These are phyloP conservation scores for Metschnikowia baotianmanensis DNA, from an alignment of 805 yeast species.

Conservation along the genomic window DNA sequence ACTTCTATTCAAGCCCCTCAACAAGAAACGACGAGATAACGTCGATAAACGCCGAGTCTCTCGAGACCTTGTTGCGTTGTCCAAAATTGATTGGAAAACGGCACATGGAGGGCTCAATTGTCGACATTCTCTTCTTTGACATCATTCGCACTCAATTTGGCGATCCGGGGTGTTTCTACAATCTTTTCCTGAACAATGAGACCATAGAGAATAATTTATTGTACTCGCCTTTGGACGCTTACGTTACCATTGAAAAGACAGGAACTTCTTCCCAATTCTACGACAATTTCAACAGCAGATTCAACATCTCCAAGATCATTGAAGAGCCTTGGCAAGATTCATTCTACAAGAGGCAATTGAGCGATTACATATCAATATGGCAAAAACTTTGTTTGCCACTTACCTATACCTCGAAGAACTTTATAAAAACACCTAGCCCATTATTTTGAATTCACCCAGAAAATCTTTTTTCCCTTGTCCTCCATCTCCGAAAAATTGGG, in stretches of 20 bases:
- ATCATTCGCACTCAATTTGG: constrained; percentile 54
- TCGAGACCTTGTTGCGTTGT: constrained; percentile 73
- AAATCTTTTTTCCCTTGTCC: no score
- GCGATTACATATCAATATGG: no score
- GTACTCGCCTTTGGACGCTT: constrained; percentile 82
- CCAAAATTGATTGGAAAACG: constrained; percentile 89
- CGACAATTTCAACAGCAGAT: constrained; percentile 91
- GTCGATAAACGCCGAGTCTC: constrained; percentile 62
- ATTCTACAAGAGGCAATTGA: constrained; percentile 65
- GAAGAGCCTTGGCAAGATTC: constrained; percentile 81
- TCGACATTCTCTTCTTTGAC: constrained; percentile 79
- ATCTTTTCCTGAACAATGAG: constrained; percentile 60
- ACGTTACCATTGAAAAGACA: constrained; percentile 93
- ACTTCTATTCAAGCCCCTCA: constrained; percentile 57
- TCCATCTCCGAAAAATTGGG: no score
- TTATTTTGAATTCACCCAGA: no score
- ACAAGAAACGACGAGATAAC: constrained; percentile 50
- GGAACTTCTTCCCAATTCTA: constrained; percentile 94
- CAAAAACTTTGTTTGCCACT: no score
- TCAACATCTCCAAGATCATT: constrained; percentile 76
- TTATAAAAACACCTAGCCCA: no score
- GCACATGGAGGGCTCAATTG: constrained; percentile 81
- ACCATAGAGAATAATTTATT: constrained; percentile 64
- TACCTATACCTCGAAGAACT: no score
- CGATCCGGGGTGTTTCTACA: constrained; percentile 71